Percentiles rank a stretch among this genome's conserved stretches.
Evolutionary conservation across 2,329 filamentous ascomycete species (phyloP).

Genomic region (Pestalotiopsis sp.): DNA sequence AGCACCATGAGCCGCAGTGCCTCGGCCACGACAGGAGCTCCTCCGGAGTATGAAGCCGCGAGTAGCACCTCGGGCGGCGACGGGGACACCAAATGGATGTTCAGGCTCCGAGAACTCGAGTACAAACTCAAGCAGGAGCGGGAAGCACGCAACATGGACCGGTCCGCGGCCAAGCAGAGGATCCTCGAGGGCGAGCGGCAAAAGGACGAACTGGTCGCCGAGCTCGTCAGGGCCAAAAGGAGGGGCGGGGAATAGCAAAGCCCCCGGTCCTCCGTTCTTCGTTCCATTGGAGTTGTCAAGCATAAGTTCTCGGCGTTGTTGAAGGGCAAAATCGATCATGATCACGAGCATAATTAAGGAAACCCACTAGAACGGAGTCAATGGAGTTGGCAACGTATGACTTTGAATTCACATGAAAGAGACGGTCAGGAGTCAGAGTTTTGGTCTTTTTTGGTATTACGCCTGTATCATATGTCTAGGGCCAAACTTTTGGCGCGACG

Average conservation of each 20-base stretch:
- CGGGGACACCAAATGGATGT: slow-evolving; percentile 77
- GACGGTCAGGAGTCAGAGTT: neutral
- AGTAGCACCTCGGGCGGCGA: slow-evolving; percentile 8
- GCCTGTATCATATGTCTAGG: neutral
- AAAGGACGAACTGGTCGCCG: slow-evolving; percentile 32
- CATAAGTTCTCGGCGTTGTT: slow-evolving; percentile 6
- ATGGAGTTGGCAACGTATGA: neutral
- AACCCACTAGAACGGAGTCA: slow-evolving; percentile 1
- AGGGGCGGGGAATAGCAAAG: slow-evolving; percentile 27
- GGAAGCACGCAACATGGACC: slow-evolving; percentile 82
- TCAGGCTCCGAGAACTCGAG: slow-evolving; percentile 85
- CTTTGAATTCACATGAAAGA: neutral
- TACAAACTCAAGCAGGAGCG: slow-evolving; percentile 86
- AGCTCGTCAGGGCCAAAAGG: slow-evolving; percentile 30
- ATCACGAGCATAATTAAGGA: neutral
- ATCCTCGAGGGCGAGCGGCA: slow-evolving; percentile 36
- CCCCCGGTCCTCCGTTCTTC: neutral
- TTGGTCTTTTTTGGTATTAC: neutral
- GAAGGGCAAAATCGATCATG: neutral
- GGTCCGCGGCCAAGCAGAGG: slow-evolving; percentile 79
- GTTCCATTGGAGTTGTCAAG: neutral
- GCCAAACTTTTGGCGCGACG: neutral
- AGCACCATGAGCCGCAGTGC: slow-evolving; percentile 29
- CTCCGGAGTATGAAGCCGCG: neutral
- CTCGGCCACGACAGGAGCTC: slow-evolving; percentile 19